Evolutionary conservation across 164 flowering plant genomes (phyloP).

Genomic region (Buxus sempervirens): DNA sequence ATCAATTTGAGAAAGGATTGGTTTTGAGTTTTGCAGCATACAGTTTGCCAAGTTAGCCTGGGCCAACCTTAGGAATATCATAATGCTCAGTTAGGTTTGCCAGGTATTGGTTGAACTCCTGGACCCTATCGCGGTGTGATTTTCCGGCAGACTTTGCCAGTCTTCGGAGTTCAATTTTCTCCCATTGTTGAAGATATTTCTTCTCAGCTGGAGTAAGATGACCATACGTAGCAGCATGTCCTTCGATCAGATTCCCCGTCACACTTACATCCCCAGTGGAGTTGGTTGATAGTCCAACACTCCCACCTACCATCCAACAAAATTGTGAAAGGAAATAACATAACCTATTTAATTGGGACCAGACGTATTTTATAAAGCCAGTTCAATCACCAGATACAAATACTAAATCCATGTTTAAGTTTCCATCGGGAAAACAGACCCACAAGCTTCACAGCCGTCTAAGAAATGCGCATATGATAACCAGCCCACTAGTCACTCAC

Average conservation of each 20-base stretch:
- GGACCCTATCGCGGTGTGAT: conserved; percentile 87
- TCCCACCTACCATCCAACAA: conserved; percentile 31
- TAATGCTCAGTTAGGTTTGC: conserved; percentile 98
- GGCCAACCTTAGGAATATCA: conserved; percentile 99
- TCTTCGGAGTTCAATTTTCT: conserved; percentile 49
- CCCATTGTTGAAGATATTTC: conserved; percentile 79
- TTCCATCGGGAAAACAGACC: too few species aligned
- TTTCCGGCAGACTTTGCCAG: conserved; percentile 76
- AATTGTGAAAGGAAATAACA: too few species aligned
- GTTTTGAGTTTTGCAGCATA: not conserved
- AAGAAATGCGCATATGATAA: too few species aligned
- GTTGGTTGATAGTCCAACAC: conserved; percentile 28
- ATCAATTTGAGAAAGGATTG: not conserved
- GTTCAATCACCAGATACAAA: too few species aligned
- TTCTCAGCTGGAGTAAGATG: conserved; percentile 87
- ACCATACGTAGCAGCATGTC: conserved; percentile 26
- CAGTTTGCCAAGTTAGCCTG: conserved; percentile 45
- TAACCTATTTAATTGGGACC: too few species aligned
- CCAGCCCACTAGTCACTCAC: too few species aligned
- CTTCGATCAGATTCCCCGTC: conserved; percentile 23
- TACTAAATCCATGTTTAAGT: too few species aligned
- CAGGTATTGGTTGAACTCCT: conserved; percentile 88
- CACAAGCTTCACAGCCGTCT: too few species aligned
- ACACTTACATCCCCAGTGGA: conserved; percentile 35
- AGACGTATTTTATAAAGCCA: too few species aligned